Base-by-base conservation (phyloP, 192 early-diverging fungal species). In the Mortierella alpina region DNA sequence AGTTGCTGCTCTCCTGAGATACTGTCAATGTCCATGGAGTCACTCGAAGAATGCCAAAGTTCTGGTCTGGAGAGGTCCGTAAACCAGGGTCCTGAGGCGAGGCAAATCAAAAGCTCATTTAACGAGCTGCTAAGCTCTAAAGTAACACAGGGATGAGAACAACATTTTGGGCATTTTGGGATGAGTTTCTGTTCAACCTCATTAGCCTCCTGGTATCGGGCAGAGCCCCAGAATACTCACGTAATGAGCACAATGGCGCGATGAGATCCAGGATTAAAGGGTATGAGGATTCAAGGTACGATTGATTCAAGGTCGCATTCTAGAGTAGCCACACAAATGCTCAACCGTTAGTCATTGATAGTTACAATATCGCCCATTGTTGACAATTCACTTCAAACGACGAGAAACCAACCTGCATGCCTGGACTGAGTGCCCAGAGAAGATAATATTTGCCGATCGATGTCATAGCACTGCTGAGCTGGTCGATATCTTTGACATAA, bases 21-120 rank as follows among this genome's bases (percentile, higher is more conserved):
- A 11, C 7, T 42, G 20, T 79, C 69, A 5, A 63, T 45, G 8
- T 60, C 51, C 63, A 66, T 68, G 10, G 20, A 22, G 11, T 39
- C n/a, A 2, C 63, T 45, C 12, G 63, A n/a, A 13, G 45, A 40
- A 23, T 1, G 59, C 77, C 77, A 80, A 12, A 80, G 65, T 23
- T 72, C 64, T 0, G 50, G 65, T 5, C 48, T 40, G 7, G 77
- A 42, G 20, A 80, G 40, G 51, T 63, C 51, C 7, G 64, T 22
- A 18, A 72, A 80, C 77, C 77, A 80, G 11, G 77, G 77, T 10
- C 77, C 70, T 15, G 77, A 80, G 5, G 77, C 20, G 14, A 80
- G 41, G 23, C 75, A 78, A 8, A 78, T 45, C 44, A 78, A 68
- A 18, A 78, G 14, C 18, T 59, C 62, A 3, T 51, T 66, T 50